Evolutionary conservation across 108 stramenopile genomes (phyloP), one percentile per base, ranked within the genome.

Genomic region (Conticribra guillardii): DNA sequence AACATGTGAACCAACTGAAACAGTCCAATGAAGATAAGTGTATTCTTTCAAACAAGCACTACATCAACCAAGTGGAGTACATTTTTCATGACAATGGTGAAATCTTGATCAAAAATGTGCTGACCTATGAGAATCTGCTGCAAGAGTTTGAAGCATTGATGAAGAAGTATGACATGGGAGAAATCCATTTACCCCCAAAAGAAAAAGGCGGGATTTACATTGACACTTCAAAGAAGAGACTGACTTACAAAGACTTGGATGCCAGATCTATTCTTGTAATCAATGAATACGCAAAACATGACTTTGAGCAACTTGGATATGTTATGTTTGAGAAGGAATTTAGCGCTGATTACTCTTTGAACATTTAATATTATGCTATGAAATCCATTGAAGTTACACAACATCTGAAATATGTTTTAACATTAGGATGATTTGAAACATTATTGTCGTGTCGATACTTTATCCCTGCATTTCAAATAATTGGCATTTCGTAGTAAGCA

Each of bases 81-180:
- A 28, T 72, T 26, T 72, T 41, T 31, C 62, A 61, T 34, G 70
- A 30, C 23, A 27, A 71, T 32, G 52, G 26, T 21, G 29, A 24
- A 4, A 32, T 63, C 9, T 3, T 46, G 16, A 62, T 80, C 17
- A 48, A 69, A 47, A 67, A 83, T 59, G 52, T 79, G 0, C 31
- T 83, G 28, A 28, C 31, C 0, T 83, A 60, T 51, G 82, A 83
- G 63, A 33, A 74, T 37, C 22, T 83, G 28, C 15, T n/a, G 3
- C 30, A 68, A n/a, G 78, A 79, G n/a, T 83, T 83, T 64, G 2
- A 66, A 5, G 58, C 28, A n/a, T 49, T 83, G 54, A 83, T 83
- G 82, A 23, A 69, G 45, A 27, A 49, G 28, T 83, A 83, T 50
- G 45, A 53, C 3, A 21, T 74, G 26, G 33, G 48, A 19, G 63